Base-by-base conservation (phyloP, 768 basidiomycete species). In the Phaeolepiota aurea region DNA sequence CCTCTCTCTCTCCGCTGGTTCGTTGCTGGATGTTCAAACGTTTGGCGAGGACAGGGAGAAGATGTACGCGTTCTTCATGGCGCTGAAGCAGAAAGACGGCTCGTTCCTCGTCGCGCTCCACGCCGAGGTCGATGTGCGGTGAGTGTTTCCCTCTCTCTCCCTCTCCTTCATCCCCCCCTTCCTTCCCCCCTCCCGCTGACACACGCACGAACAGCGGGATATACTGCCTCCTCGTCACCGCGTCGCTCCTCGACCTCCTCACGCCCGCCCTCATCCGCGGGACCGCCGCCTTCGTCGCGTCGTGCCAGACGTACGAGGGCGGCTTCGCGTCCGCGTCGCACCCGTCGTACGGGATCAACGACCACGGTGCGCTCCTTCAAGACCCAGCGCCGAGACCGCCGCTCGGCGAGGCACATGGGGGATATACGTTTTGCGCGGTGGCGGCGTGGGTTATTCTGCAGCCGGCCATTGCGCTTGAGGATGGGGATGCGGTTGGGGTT, bases 291-390 rank as follows among this genome's bases (percentile, higher is more conserved):
- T 98, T 92, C 65, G 68, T 99, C 40, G 79, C 81, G 0, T 82
- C 83, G 3, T 96, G 90, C 56, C 96, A 98, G 58, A 98, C 93
- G 0, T 98, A 94, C 64, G 96, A 99, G 61, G 96, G 96, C 22
- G 94, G 96, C 0, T 93, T 99, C 54, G 74, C 88, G 1, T 82
- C 79, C 1, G 68, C 87, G 0, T 85, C 87, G 0, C 78, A 86
- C 40, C 79, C 87, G 0, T 82, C 79, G 44, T 75, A 75, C 47
- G 50, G 62, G 12, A 48, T 62, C n/a, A 46, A 48, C 20, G 45
- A 61, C 1, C 34, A 50, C 3, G n/a, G n/a, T n/a, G n/a, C n/a
- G n/a, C 55, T 69, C 15, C 58, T 76, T 31, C n/a, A n/a, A n/a
- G n/a, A n/a, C n/a, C 50, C 60, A 2, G 56, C 58, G 2, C 74